Percentiles rank a stretch among this genome's conserved stretches.
Conservation (phyloP, 2,329 filamentous ascomycete species). For the Sarocladium brachiariae region DNA sequence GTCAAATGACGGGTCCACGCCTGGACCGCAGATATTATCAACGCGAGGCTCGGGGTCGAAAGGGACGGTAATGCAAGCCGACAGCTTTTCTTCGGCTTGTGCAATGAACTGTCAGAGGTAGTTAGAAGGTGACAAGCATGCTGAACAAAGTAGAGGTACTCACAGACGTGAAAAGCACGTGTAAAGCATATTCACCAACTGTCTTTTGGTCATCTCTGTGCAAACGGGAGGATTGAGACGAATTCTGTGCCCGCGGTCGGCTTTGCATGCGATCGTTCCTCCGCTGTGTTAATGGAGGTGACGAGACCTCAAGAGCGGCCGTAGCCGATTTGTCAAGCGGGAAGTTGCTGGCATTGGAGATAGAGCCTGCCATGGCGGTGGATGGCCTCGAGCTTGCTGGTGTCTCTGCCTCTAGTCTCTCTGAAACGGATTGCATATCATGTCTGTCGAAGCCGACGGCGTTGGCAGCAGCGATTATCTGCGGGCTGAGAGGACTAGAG, state of each 20-base stretch:
- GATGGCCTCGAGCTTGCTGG: slow-evolving; percentile 33
- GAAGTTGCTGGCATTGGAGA: slow-evolving; percentile 16
- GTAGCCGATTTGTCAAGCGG: slow-evolving; percentile 40
- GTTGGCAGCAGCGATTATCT: slow-evolving; percentile 64
- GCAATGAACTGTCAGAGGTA: slow-evolving; percentile 64
- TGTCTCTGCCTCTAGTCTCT: slow-evolving; percentile 38
- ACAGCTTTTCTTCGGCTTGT: slow-evolving; percentile 94
- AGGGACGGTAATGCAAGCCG: slow-evolving; percentile 73
- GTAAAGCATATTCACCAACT: slow-evolving; percentile 94
- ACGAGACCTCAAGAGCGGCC: slow-evolving; percentile 34
- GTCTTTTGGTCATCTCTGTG: slow-evolving; percentile 76
- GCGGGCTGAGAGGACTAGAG: slow-evolving; percentile 79
- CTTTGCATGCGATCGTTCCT: slow-evolving; percentile 57
- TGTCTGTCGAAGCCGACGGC: slow-evolving; percentile 47
- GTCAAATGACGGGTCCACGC: slow-evolving; percentile 83
- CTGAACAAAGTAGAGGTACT: no score
- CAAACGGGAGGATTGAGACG: slow-evolving; percentile 67
- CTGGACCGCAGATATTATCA: slow-evolving; percentile 83
- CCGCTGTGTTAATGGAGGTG: slow-evolving; percentile 39
- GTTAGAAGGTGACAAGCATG: slow-evolving; percentile 13
- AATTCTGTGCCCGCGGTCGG: slow-evolving; percentile 63
- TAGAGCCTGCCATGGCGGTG: slow-evolving; percentile 39
- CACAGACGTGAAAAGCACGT: slow-evolving; percentile 90
- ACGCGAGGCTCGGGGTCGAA: slow-evolving; percentile 78
- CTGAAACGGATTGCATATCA: slow-evolving; percentile 40